Conservation (phyloP, 768 basidiomycete genomes). For the Leccinum imitatum region DNA sequence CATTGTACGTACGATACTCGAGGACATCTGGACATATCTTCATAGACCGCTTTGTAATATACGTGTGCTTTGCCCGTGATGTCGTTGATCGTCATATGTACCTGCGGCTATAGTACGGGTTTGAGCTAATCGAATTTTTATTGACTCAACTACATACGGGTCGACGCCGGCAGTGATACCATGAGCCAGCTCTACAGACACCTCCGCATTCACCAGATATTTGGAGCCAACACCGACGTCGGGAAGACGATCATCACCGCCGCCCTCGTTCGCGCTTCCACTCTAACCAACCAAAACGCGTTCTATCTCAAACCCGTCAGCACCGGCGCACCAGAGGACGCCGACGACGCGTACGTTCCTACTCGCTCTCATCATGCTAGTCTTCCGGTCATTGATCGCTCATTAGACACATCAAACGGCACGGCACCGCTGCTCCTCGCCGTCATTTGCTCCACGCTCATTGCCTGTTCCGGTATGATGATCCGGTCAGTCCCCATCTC, state of each 20-base stretch:
- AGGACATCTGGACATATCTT: slow-evolving; percentile 31
- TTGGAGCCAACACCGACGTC: slow-evolving; percentile 95
- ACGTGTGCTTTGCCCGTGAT: slow-evolving; percentile 3
- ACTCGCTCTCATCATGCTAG: neutral
- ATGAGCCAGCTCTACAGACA: slow-evolving; percentile 88
- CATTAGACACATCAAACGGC: slow-evolving; percentile 64
- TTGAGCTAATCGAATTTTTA: neutral
- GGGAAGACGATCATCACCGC: slow-evolving; percentile 92
- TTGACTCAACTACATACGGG: slow-evolving; percentile 43
- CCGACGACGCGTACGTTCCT: slow-evolving; percentile 76
- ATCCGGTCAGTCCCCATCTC: slow-evolving; percentile 93
- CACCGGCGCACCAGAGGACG: slow-evolving; percentile 76
- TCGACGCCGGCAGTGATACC: slow-evolving; percentile 7
- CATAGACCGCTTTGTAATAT: slow-evolving; percentile 9
- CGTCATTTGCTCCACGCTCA: slow-evolving; percentile 49
- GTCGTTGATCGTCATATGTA: slow-evolving; percentile 1
- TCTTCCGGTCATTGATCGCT: slow-evolving; percentile 3
- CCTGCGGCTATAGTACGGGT: slow-evolving; percentile 13
- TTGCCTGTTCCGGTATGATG: slow-evolving; percentile 80
- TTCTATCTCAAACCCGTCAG: slow-evolving; percentile 90
- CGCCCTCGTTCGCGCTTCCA: slow-evolving; percentile 80
- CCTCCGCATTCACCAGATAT: slow-evolving; percentile 85
- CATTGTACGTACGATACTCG: slow-evolving; percentile 15
- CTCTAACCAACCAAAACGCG: slow-evolving; percentile 47
- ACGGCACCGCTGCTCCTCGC: slow-evolving; percentile 37